Evolutionary conservation across 805 yeast genomes (phyloP), one percentile per base, ranked within the genome.

Genomic region (Myxozyma neglecta): DNA sequence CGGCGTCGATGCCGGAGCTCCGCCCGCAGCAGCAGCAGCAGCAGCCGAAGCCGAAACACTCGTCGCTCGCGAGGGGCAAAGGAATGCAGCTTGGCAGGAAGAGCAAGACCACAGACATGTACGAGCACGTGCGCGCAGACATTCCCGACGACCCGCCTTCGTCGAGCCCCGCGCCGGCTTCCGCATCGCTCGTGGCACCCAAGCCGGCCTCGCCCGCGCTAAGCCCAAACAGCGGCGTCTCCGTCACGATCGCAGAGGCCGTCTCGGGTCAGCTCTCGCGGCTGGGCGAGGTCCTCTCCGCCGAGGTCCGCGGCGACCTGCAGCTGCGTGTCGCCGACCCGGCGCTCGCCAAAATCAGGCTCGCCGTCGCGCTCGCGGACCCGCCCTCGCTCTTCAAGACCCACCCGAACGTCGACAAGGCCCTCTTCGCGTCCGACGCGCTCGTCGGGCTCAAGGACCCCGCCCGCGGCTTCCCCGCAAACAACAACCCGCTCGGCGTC

Each of bases 331-430:
- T 94, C 66, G 91, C 88, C 73, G 83, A 91, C 70, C 79, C 88
- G n/a, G 83, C 80, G 44, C 80, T 86, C 67, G 85, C 96, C 13
- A 82, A 81, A 68, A 83, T 90, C 58, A 83, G 83, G 72, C 80
- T 94, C 66, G 74, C 78, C 46, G 80, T 85, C 46, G 79, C 76
- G 24, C 35, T 56, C 29, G 81, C 81, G 36, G 76, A 78, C 46
- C 75, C 81, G 74, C 79, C 43, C 74, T 84, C 77, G 66, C 78
- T 85, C 50, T 94, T 83, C 79, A 92, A 92, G 75, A 91, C 98
- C 14, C 97, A 94, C 79, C 99, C 99, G 66, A 92, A 93, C 73
- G 96, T 94, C 67, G 97, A 94, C 77, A 87, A 89, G 71, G 78
- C 77, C 46, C 75, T 83, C 71, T 94, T 93, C 74, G 80, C 81